These are phyloP conservation scores for Eucalyptus erythrocorys DNA, from an alignment of 345 rosid species.

Conservation along the genomic window DNA sequence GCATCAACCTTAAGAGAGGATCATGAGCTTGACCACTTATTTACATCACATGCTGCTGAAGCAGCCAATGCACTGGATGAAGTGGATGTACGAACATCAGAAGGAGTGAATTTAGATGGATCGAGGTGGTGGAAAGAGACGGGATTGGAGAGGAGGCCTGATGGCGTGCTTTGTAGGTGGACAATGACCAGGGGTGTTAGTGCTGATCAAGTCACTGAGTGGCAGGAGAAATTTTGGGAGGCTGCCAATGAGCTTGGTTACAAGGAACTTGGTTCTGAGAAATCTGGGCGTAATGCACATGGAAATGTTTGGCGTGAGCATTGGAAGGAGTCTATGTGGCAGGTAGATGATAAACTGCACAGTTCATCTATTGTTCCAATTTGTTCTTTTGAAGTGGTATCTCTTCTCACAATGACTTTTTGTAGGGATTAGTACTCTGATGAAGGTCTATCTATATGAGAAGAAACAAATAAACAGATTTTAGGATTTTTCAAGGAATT, in stretches of 20 bases:
- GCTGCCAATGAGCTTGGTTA: conserved; percentile 84
- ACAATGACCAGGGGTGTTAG: conserved; percentile 82
- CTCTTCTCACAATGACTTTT: not conserved
- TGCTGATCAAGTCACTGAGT: conserved; percentile 66
- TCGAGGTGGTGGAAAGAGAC: conserved; percentile 89
- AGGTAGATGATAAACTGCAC: conserved; percentile 27
- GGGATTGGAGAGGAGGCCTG: conserved; percentile 59
- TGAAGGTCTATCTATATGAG: not conserved
- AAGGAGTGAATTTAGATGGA: conserved; percentile 50
- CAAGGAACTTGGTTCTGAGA: conserved; percentile 97
- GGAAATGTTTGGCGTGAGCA: conserved; percentile 88
- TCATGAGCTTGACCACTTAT: conserved; percentile 28
- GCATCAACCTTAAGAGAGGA: conserved; percentile 17
- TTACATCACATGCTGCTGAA: conserved; percentile 61
- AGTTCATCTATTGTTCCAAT: not conserved
- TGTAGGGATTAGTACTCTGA: not conserved
- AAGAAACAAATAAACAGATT: not conserved
- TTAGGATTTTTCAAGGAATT: not conserved
- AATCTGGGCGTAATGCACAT: conserved; percentile 75
- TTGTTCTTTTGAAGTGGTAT: not conserved
- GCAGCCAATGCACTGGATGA: conserved; percentile 62
- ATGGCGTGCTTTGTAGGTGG: conserved; percentile 90
- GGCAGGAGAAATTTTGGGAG: conserved; percentile 98
- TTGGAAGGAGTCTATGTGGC: conserved; percentile 88
- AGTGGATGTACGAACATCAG: conserved; percentile 23